Evolutionary conservation across 2,329 filamentous ascomycete genomes (phyloP), one percentile per base, ranked within the genome.

Genomic region (Trichophyton equinum): DNA sequence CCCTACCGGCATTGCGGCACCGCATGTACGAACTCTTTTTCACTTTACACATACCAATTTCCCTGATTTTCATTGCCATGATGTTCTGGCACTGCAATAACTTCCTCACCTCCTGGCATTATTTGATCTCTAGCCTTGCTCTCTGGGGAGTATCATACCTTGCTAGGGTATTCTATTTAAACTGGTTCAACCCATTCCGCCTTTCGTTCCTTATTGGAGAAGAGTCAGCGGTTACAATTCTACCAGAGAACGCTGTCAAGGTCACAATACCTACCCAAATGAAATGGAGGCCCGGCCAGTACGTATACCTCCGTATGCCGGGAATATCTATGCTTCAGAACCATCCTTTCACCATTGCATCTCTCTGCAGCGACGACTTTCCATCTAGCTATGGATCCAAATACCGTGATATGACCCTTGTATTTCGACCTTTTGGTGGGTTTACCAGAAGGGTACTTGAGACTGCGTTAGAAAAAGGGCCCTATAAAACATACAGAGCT

Each of bases 81-180:
- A 80, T 97, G 30, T 95, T 97, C 76, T 97, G 92, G 92, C 92
- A 97, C 73, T 94, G 89, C 68, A 88, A 91, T 74, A 96, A 96
- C 74, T 95, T 88, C 67, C 81, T 96, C 42, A 86, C 85, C 60
- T 95, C 91, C 0, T 96, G 91, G 91, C 79, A 83, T 69, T 97
- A 96, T 69, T 82, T 97, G 1, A 95, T 84, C 68, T 84, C 89
- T 1, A 94, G 89, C 0, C 74, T 91, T 25, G 88, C 77, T 49
- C 89, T 96, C 64, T 94, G 91, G 85, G 76, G 81, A 1, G 67
- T 86, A 4, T 94, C 89, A 59, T 91, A 94, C 70, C 68, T 85
- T 27, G 74, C 86, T 67, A 84, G 92, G 15, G 70, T 95, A 1
- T 89, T 89, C 74, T 95, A 91, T 66, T 81, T 96, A 63, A 96